Evolutionary conservation across 2,329 filamentous ascomycete species (phyloP).

Genomic region (Daldinia sp.): DNA sequence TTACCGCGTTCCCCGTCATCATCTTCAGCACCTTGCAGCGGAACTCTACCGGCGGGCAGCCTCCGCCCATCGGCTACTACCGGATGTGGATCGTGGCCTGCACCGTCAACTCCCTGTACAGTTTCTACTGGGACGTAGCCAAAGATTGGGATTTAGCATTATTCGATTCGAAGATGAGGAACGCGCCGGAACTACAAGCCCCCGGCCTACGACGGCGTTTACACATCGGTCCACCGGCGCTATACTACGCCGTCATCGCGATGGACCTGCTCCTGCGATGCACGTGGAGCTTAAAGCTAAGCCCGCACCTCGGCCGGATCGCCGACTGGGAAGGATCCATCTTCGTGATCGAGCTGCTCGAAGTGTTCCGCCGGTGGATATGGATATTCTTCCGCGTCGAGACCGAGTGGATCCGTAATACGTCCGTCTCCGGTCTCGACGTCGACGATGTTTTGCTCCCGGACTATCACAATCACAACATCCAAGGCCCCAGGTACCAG

Average conservation of each 20-base stretch:
- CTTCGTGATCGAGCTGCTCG: slow-evolving; percentile 86
- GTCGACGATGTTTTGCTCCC: slow-evolving; percentile 83
- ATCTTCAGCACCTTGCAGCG: slow-evolving; percentile 81
- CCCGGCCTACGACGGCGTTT: slow-evolving; percentile 82
- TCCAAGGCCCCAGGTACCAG: slow-evolving; percentile 62
- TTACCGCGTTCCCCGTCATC: slow-evolving; percentile 93
- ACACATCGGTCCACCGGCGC: slow-evolving; percentile 75
- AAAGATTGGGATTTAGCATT: slow-evolving; percentile 97
- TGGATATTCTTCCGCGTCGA: slow-evolving; percentile 98
- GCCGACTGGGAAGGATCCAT: slow-evolving; percentile 90
- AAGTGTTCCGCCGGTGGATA: slow-evolving; percentile 90
- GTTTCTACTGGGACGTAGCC: slow-evolving; percentile 98
- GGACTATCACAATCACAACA: slow-evolving; percentile 66
- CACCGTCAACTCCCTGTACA: slow-evolving; percentile 87
- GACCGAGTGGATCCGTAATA: slow-evolving; percentile 84
- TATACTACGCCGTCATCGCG: slow-evolving; percentile 86
- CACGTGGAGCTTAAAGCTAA: slow-evolving; percentile 92
- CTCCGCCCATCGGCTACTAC: slow-evolving; percentile 63
- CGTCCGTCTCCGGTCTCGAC: slow-evolving; percentile 60
- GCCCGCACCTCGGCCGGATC: slow-evolving; percentile 83
- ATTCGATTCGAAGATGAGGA: slow-evolving; percentile 72
- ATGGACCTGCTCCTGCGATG: slow-evolving; percentile 86
- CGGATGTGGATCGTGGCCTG: slow-evolving; percentile 78
- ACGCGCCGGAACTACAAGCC: slow-evolving; percentile 71
- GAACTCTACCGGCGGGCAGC: slow-evolving; percentile 60